Base-by-base conservation (phyloP, 768 basidiomycete genomes). In the Pleurotus sapidus region DNA sequence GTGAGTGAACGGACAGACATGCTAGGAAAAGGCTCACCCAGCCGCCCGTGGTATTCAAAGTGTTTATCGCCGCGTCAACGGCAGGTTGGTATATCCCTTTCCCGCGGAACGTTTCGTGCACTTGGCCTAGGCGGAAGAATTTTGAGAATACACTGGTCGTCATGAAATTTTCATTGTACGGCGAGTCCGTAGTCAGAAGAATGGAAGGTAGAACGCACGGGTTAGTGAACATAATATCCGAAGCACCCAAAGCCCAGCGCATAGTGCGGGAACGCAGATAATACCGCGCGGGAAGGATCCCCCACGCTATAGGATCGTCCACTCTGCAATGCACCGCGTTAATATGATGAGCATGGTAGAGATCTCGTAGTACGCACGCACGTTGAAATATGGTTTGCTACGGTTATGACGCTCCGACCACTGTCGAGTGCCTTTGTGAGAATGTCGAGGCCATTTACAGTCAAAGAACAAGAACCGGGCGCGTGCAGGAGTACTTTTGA, bases 361-460 rank as follows among this genome's bases (percentile, higher is more conserved):
- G 8, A 57, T 49, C 23, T 49, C 34, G 53, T 45, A 56, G 42
- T 49, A 54, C 56, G 62, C 57, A 77, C 86, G 56, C 68, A 94
- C 87, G 93, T 95, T 49, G 95, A 97, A 55, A 95, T 86, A 67
- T 98, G 95, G 70, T 98, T 98, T 57, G 89, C 85, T 47, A 97
- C 95, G 24, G 93, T 95, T 18, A 94, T 66, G 34, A 94, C 70
- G 49, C 90, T 91, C 59, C 81, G 83, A 4, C 86, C 84, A n/a
- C 73, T 74, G 18, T 81, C 65, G 58, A 97, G 76, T 3, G 87
- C 90, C 37, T 81, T 70, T 17, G 84, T 63, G 55, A 98, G 78
- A 48, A 80, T 74, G 5, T 83, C 77, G 11, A 95, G 71, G 18
- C 94, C 93, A 34, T 78, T 79, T 51, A 96, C 87, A 4, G 84